Conservation (phyloP, 306 rosid genomes). For the Castanopsis chinensis region DNA sequence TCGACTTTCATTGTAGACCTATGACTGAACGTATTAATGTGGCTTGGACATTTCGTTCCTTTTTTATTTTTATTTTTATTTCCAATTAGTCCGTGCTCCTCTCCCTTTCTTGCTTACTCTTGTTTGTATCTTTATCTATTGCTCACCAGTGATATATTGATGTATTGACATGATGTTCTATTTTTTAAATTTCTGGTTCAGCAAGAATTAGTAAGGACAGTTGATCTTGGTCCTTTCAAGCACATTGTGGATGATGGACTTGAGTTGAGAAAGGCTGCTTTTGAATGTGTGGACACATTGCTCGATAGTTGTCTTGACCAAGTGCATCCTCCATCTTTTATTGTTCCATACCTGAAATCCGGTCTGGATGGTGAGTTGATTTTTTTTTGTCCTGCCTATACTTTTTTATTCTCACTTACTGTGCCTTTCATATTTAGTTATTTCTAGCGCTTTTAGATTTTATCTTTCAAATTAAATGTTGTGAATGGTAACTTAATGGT, state of each 20-base stretch:
- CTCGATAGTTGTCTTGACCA: slow-evolving; percentile 98
- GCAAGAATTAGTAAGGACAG: slow-evolving; percentile 96
- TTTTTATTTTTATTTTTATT: no score
- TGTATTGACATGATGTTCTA: slow-evolving; percentile 22
- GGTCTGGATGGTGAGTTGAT: slow-evolving; percentile 88
- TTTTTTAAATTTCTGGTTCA: slow-evolving; percentile 41
- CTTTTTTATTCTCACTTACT: background rate
- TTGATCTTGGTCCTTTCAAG: no score
- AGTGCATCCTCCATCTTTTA: slow-evolving; percentile 96
- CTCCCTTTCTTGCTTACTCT: background rate
- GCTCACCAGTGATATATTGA: background rate
- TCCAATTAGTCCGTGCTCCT: background rate
- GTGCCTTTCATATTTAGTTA: background rate
- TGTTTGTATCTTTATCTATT: background rate
- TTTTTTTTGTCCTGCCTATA: background rate
- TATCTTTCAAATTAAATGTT: no score
- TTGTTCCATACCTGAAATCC: slow-evolving; percentile 90
- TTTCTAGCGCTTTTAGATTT: no score
- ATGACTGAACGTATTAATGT: background rate
- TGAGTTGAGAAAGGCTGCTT: slow-evolving; percentile 99
- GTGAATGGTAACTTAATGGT: no score
- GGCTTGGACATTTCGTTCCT: background rate
- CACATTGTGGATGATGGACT: slow-evolving; percentile 99
- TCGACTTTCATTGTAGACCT: background rate
- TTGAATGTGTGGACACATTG: slow-evolving; percentile 95